phyloP scores from a whole-genome alignment of 768 basidiomycete species.

The Paxillus involutus region DNA sequence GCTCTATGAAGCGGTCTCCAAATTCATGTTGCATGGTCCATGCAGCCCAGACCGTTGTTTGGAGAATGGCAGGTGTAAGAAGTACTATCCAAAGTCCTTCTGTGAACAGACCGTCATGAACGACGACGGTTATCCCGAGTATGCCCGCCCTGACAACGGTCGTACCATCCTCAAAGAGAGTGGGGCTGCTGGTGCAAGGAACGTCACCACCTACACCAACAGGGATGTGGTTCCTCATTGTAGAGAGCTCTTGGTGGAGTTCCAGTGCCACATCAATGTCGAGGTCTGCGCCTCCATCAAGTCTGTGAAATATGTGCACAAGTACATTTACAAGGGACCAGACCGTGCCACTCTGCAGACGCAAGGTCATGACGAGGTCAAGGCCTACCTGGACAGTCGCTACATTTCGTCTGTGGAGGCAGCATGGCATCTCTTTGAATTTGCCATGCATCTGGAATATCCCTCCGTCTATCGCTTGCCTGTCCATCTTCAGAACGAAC shows the following conservation, averaged over 20 bases:
- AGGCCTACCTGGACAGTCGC: no score
- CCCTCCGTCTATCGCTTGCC: no score
- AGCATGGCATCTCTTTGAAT: no score
- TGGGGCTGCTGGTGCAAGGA: neutral
- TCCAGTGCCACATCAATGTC: slow-evolving; percentile 50
- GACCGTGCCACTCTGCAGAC: neutral
- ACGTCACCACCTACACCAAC: slow-evolving; percentile 31
- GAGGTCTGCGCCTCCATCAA: slow-evolving; percentile 40
- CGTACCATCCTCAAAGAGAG: slow-evolving; percentile 16
- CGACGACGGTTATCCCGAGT: slow-evolving; percentile 41
- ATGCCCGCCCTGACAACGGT: slow-evolving; percentile 37
- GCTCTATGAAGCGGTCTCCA: neutral
- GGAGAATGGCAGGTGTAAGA: slow-evolving; percentile 35
- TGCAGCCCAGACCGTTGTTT: neutral
- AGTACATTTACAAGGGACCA: slow-evolving; percentile 44
- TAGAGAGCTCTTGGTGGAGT: slow-evolving; percentile 34
- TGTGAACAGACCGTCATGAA: slow-evolving; percentile 31
- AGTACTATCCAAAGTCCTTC: slow-evolving; percentile 45
- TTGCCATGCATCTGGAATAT: no score
- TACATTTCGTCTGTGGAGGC: no score
- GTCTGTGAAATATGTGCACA: neutral
- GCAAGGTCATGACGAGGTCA: no score
- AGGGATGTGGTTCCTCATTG: slow-evolving; percentile 42
- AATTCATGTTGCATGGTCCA: no score
- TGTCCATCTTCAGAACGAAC: no score